Percentiles rank a stretch among this genome's conserved stretches.
Evolutionary conservation across 2,329 filamentous ascomycete species (phyloP).

Genomic region (Sporothrix sp.): DNA sequence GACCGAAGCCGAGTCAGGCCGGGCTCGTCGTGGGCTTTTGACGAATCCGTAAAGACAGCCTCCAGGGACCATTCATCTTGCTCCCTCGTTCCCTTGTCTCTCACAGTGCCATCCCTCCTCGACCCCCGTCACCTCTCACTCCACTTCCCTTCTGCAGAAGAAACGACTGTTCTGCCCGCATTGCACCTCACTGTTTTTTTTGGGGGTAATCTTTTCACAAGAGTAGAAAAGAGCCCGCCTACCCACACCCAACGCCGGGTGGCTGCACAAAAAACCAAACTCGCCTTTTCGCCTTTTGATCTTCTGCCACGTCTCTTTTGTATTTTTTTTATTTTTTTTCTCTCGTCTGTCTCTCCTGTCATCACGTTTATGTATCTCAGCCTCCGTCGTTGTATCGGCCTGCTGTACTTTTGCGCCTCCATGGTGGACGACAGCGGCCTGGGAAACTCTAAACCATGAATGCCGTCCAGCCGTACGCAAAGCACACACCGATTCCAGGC

Average conservation of each 20-base stretch:
- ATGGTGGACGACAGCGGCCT: slow-evolving; percentile 25
- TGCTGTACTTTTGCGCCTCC: slow-evolving; percentile 18
- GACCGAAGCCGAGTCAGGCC: not conserved
- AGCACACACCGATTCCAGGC: slow-evolving; percentile 16
- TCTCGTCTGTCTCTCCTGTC: not conserved
- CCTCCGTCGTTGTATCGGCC: not conserved
- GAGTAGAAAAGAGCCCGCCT: slow-evolving; percentile 3
- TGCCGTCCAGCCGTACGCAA: slow-evolving; percentile 35
- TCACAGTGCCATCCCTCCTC: not conserved
- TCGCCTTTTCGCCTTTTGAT: not conserved
- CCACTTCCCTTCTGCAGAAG: slow-evolving; percentile 5
- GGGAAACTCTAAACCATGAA: slow-evolving; percentile 39
- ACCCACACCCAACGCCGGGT: slow-evolving; percentile 2
- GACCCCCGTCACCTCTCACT: slow-evolving; percentile 2
- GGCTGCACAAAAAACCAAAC: not conserved
- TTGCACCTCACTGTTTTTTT: slow-evolving; percentile 2
- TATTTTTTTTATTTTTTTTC: not conserved
- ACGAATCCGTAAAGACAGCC: not conserved
- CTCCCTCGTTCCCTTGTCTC: slow-evolving; percentile 2
- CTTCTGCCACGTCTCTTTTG: not conserved
- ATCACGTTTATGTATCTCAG: not conserved
- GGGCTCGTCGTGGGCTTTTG: not conserved
- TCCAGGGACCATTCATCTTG: slow-evolving; percentile 1
- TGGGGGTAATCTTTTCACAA: not conserved
- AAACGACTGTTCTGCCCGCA: slow-evolving; percentile 1